Conservation (phyloP, 208 protist species). For the Trypanosoma theileri region DNA sequence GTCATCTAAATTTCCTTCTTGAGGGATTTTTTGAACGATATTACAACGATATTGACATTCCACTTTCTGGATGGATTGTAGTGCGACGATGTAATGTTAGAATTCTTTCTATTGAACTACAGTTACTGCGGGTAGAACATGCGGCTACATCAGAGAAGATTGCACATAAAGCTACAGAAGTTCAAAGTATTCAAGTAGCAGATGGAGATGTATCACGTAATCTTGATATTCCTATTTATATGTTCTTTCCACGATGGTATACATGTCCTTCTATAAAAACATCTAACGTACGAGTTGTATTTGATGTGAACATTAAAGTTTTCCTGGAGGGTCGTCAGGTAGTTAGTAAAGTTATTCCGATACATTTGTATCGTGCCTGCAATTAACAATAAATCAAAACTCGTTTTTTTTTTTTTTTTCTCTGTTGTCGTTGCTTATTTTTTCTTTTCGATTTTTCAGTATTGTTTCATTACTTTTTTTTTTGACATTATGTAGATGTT, state of each 20-base stretch:
- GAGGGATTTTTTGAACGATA: constrained; percentile 43
- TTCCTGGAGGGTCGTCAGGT: constrained; percentile 62
- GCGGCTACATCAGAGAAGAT: constrained; percentile 29
- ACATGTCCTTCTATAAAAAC: constrained; percentile 67
- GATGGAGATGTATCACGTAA: constrained; percentile 76
- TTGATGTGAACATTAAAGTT: constrained; percentile 87
- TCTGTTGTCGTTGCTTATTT: not conserved
- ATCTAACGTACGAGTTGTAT: constrained; percentile 80
- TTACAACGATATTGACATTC: constrained; percentile 58
- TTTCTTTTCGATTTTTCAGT: constrained; percentile 3
- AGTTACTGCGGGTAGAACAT: constrained; percentile 84
- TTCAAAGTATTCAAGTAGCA: constrained; percentile 87
- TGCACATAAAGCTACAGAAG: constrained; percentile 51
- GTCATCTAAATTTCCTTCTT: constrained; percentile 65
- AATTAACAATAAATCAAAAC: not conserved
- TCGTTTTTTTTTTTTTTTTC: not conserved
- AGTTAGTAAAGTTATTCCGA: constrained; percentile 88
- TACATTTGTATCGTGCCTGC: constrained; percentile 48
- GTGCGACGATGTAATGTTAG: constrained; percentile 40
- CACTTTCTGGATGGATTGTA: constrained; percentile 49
- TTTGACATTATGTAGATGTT: not conserved
- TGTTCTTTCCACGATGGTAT: constrained; percentile 88
- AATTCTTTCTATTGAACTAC: constrained; percentile 86
- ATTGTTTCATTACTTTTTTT: constrained; percentile 6
- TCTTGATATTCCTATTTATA: constrained; percentile 76